These are phyloP conservation scores for Thielaviopsis punctulata DNA, from an alignment of 2,329 filamentous ascomycete species.

Conservation along the genomic window DNA sequence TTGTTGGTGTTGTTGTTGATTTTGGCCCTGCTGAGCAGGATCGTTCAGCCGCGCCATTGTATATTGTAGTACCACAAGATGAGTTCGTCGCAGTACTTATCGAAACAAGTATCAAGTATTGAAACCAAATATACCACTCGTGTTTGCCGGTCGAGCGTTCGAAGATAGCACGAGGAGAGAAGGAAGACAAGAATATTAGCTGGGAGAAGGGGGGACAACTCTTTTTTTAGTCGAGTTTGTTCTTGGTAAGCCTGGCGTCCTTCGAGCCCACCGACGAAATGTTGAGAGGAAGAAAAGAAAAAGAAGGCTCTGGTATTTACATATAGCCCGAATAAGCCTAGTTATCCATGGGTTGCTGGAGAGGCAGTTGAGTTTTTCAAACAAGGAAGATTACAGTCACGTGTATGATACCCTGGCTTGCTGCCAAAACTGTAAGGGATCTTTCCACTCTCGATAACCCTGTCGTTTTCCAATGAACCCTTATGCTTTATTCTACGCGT, in stretches of 20 bases:
- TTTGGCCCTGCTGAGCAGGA: conserved; percentile 35
- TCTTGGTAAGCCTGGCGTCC: neutral
- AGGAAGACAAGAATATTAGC: neutral
- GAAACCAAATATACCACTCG: neutral
- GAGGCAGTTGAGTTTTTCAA: neutral
- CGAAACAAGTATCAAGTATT: neutral
- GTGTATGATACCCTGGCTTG: neutral
- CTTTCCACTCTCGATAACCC: neutral
- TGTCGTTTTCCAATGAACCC: neutral
- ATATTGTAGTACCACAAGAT: too few relatives aligned
- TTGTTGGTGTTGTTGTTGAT: conserved; percentile 4
- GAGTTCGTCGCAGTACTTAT: neutral
- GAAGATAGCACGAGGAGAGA: neutral
- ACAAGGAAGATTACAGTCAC: neutral
- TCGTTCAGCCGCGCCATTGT: conserved; percentile 70
- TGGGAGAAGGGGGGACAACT: neutral
- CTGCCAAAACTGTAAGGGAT: neutral
- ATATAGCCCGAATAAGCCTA: conserved; percentile 16
- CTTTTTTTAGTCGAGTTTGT: neutral
- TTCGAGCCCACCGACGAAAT: conserved; percentile 2
- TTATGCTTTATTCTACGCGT: neutral
- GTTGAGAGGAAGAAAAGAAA: too few relatives aligned
- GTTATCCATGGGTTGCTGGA: neutral
- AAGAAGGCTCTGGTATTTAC: conserved; percentile 13
- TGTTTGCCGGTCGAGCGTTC: neutral